Base-by-base conservation (phyloP, 1,284 basidiomycete species). In the Stereum hirsutum region DNA sequence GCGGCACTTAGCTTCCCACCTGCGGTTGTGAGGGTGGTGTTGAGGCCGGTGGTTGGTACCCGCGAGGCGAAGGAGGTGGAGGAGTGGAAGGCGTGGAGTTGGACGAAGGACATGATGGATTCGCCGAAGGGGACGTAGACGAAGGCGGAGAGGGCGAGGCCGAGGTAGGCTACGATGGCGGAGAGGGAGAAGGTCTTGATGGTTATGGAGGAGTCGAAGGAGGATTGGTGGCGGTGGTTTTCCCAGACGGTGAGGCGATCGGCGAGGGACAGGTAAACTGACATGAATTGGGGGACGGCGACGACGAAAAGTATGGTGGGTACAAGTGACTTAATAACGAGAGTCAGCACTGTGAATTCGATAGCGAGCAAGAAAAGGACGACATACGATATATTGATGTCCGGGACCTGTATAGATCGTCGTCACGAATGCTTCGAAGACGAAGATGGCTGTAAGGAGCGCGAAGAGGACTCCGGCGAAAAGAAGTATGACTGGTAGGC, bases 81-180 rank as follows among this genome's bases (percentile, higher is more conserved):
- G 44, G 45, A 30, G 41, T 58, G 46, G 54, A 63, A 63, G 17
- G 76, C 57, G 30, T 59, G 49, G 40, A 53, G 45, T 49, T 78
- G 74, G 11, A 81, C 67, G 42, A 61, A 52, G 2, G 55, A 52
- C 84, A 95, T 93, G 51, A 93, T 75, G 43, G 77, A 72, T 49
- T 84, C 82, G 31, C 91, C 91, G 53, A 94, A 95, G 0, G 93
- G 92, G 7, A 95, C 87, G 57, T 95, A 96, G 41, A 94, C 75
- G 57, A 91, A 95, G 14, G 90, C 89, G 15, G 85, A 89, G 36
- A 94, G 77, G 12, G 74, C 83, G 12, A 94, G 74, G 34, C 86
- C 85, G 35, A 89, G 79, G 60, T 94, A 98, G 0, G 94, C 86
- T 19, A 94, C 91, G 54, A 97, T 78, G 3, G 85, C 81, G 36